These are phyloP conservation scores for Arabis alpina DNA, from an alignment of 345 rosid genomes.

Conservation along the genomic window DNA sequence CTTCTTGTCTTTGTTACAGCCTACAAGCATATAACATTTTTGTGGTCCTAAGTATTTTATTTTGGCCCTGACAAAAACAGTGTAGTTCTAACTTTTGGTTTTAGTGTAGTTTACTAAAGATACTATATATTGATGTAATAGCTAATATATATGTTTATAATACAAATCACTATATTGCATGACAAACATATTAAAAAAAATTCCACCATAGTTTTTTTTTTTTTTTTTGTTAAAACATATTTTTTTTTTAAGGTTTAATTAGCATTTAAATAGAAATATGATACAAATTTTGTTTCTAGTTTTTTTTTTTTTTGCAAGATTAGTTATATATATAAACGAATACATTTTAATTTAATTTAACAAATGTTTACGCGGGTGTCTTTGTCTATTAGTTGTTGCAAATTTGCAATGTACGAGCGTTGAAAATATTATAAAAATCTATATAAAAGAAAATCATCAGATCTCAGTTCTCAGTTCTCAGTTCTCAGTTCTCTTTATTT, in stretches of 20 bases:
- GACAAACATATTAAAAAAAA: too few relatives aligned
- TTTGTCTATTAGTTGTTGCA: constrained; percentile 17
- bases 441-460: neutral
- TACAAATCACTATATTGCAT: too few relatives aligned
- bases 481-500: neutral
- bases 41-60: constrained; percentile 24
- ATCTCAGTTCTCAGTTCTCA: neutral
- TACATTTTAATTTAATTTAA: neutral
- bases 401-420: neutral
- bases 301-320: neutral
- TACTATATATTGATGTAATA: too few relatives aligned
- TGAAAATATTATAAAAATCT: neutral
- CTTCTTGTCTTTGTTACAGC: neutral
- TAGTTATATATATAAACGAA: neutral
- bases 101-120: too few relatives aligned
- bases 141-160: too few relatives aligned
- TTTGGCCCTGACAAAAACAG: neutral
- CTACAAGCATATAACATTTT: neutral
- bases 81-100: too few relatives aligned
- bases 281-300: too few relatives aligned
- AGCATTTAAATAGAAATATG: neutral
- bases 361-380: constrained; percentile 16
- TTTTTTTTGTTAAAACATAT: too few relatives aligned
- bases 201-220: too few relatives aligned
- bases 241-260: too few relatives aligned